Evolutionary conservation across 495 filamentous ascomycete genomes (phyloP), one percentile per base, ranked within the genome.

Genomic region (Daldinia vernicosa): DNA sequence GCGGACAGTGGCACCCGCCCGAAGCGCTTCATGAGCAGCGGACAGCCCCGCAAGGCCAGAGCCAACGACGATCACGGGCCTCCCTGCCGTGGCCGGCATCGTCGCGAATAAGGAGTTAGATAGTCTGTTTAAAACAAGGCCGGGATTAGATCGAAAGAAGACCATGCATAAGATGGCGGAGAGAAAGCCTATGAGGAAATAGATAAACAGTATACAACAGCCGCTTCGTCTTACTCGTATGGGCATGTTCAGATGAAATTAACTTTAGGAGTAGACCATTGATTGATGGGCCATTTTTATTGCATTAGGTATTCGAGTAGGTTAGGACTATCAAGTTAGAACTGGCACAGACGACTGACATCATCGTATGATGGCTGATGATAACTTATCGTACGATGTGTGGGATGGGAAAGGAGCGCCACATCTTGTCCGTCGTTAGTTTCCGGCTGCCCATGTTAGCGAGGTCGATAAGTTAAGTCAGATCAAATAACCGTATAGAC

Each of bases 21-120:
- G 52, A 5, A 88, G 75, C 9, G 87, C 83, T 43, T 82, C 77
- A 8, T 83, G 76, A 12, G 86, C 80, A 3, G 84, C 84, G 14
- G 82, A 79, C 3, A 87, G 78, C 4, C 85, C 84, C 8, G 85
- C 85, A 9, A 87, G 80, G 6, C 84, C 85, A 6, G 84, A 84
- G 51, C 84, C 84, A 11, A 87, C 80, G 1, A 85, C 77, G 11
- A 87, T 84, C 53, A 85, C 82, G 0, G 78, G 68, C 27, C 62
- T 75, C 9, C 33, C 54, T 30, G 69, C 9, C 24, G 12, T 24
- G 2, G 63, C 47, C 11, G 59, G 30, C 59, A 54, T 74, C 28
- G 22, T 57, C 6, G 47, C 14, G 19, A 64, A 70, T n/a, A 56
- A n/a, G 22, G 24, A 24, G n/a, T 27, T 61, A 39, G 60, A 56